A percentile compares a stretch with the other conserved stretches of the same genome.
These are phyloP conservation scores for Chionographis japonica DNA, from an alignment of 106 monocot genomes.

Conservation along the genomic window DNA sequence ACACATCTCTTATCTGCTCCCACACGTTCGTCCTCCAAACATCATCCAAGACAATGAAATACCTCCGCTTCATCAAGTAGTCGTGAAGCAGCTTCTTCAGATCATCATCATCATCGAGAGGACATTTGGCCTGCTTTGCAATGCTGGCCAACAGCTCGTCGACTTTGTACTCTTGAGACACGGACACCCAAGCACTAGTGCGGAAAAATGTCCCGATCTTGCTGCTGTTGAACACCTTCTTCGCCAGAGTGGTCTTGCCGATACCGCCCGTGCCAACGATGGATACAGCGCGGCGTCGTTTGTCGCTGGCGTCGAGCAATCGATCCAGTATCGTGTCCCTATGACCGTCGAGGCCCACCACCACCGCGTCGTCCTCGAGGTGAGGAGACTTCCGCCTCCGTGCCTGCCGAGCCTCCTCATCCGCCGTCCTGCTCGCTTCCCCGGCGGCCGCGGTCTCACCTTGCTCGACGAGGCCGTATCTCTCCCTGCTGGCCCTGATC, in stretches of 20 bases:
- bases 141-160: constrained; percentile 4
- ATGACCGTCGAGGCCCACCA: constrained; percentile 17
- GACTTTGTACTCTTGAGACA: constrained; percentile 11
- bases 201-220: not conserved
- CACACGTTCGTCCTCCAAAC: constrained; percentile 21
- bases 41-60: constrained; percentile 32
- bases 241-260: constrained; percentile 25
- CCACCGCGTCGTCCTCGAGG: not conserved
- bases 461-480: not conserved
- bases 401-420: not conserved
- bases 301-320: not conserved
- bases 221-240: constrained; percentile 8
- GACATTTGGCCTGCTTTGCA: not conserved
- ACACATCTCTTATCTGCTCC: constrained; percentile 2
- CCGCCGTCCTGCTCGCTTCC: not conserved
- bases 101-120: not conserved
- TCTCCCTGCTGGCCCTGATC: not conserved
- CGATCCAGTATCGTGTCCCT: not conserved
- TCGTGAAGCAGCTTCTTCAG: not conserved
- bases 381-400: constrained; percentile 7
- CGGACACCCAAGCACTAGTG: constrained; percentile 4
- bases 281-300: not conserved
- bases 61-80: constrained; percentile 10
- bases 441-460: constrained; percentile 10
- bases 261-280: constrained; percentile 14